phyloP scores from a whole-genome alignment of 2,329 filamentous ascomycete genomes.

The Trichophyton verrucosum region DNA sequence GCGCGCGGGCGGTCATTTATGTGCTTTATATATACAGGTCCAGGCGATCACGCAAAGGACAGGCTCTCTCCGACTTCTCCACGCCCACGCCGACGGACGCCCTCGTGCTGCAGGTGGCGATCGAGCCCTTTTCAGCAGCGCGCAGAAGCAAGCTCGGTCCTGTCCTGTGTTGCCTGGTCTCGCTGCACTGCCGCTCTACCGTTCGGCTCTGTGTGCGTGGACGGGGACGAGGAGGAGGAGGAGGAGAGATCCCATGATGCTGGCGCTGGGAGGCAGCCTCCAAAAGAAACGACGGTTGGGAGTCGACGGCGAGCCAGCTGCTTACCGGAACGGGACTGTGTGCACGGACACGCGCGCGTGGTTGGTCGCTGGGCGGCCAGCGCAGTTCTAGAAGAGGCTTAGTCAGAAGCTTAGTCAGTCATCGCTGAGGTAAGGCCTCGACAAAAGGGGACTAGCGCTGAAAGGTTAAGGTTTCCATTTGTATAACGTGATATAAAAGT shows the following conservation, averaged over 20 bases:
- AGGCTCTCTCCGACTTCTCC: background rate
- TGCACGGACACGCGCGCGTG: constrained; percentile 10
- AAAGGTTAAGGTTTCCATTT: too few relatives aligned
- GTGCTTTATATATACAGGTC: background rate
- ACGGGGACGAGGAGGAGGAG: background rate
- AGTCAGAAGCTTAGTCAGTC: too few relatives aligned
- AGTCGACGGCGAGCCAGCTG: background rate
- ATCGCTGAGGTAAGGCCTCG: too few relatives aligned
- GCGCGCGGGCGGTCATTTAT: background rate
- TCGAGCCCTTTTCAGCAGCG: background rate
- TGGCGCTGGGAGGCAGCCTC: background rate
- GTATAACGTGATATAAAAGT: too few relatives aligned
- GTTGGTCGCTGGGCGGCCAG: constrained; percentile 5
- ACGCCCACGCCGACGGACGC: background rate
- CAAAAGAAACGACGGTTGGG: background rate
- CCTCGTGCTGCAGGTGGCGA: background rate
- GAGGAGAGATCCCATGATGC: background rate
- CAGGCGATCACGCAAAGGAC: too few relatives aligned
- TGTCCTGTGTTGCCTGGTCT: too few relatives aligned
- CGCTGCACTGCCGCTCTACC: too few relatives aligned
- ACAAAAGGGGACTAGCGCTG: too few relatives aligned
- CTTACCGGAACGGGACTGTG: constrained; percentile 11
- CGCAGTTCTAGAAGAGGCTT: too few relatives aligned
- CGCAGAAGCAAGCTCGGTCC: background rate
- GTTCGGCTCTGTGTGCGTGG: too few relatives aligned